Evolutionary conservation across 306 rosid genomes (phyloP).

Genomic region (Corylus heterophylla): DNA sequence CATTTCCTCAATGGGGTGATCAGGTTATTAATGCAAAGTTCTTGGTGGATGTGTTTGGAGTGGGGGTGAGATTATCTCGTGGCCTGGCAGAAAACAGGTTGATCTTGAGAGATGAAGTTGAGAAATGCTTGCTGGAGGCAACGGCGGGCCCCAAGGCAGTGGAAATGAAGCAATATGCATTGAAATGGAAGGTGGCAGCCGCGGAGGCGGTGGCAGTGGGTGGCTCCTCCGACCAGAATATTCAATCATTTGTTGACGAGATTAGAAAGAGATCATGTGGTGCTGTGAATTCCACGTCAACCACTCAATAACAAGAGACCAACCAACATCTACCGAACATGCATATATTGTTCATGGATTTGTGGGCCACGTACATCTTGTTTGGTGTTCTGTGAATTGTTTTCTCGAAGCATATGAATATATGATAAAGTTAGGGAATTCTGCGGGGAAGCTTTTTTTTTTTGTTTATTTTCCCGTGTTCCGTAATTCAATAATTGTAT

Average conservation of each 20-base stretch:
- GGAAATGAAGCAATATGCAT: slow-evolving; percentile 30
- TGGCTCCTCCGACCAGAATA: slow-evolving; percentile 45
- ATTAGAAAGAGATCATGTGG: slow-evolving; percentile 16
- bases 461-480: too few relatives aligned
- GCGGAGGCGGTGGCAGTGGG: slow-evolving; percentile 38
- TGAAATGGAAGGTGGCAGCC: slow-evolving; percentile 36
- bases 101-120: slow-evolving; percentile 33
- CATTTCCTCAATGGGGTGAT: slow-evolving; percentile 85
- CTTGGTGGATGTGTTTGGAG: slow-evolving; percentile 47
- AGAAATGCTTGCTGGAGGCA: slow-evolving; percentile 44
- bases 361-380: too few relatives aligned
- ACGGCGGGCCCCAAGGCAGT: slow-evolving; percentile 28
- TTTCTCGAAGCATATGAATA: too few relatives aligned
- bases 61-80: slow-evolving; percentile 47
- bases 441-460: too few relatives aligned
- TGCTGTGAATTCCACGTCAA: not conserved
- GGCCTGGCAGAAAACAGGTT: slow-evolving; percentile 31
- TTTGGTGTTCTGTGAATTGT: too few relatives aligned
- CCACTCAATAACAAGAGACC: not conserved
- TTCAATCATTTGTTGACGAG: slow-evolving; percentile 41
- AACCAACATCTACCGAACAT: not conserved
- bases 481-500: too few relatives aligned
- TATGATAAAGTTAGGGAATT: too few relatives aligned
- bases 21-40: slow-evolving; percentile 57
- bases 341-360: too few relatives aligned